Percentiles rank a stretch among this genome's conserved stretches.
Evolutionary conservation across 441 rosid genomes (phyloP).

Genomic region (Gossypium gossypioides): DNA sequence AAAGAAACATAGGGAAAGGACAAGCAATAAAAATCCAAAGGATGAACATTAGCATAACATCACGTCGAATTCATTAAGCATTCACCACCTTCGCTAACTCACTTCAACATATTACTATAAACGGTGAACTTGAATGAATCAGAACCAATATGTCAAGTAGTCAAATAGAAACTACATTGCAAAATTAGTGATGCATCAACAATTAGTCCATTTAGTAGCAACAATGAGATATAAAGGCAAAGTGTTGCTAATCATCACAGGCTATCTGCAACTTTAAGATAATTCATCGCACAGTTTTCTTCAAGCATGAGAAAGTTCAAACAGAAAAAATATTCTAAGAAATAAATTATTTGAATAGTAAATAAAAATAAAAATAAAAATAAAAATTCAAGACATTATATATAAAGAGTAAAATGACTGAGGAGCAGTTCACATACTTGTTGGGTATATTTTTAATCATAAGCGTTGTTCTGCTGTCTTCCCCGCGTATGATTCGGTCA

Average conservation of each 20-base stretch:
- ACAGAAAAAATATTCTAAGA: background rate
- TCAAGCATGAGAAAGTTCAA: background rate
- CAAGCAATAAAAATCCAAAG: background rate
- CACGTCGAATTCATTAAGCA: background rate
- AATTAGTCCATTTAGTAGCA: background rate
- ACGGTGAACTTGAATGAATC: background rate
- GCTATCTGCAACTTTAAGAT: background rate
- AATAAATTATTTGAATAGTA: background rate
- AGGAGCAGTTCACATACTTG: constrained; percentile 35
- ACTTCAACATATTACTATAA: background rate
- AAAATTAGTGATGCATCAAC: background rate
- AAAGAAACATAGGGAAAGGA: background rate
- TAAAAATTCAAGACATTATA: background rate
- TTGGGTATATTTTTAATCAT: constrained; percentile 74
- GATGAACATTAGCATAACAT: background rate
- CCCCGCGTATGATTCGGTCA: constrained; percentile 52
- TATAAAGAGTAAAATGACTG: background rate
- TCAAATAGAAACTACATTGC: background rate
- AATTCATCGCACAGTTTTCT: background rate
- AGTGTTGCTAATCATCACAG: background rate
- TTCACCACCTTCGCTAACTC: background rate
- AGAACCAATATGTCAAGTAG: background rate
- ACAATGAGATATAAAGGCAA: background rate
- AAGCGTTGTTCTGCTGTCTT: constrained; percentile 55
- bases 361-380: background rate